A percentile compares a stretch with the other conserved stretches of the same genome.
Conservation (phyloP, 78 protist genomes). For the Dictyostelium firmibasis region DNA sequence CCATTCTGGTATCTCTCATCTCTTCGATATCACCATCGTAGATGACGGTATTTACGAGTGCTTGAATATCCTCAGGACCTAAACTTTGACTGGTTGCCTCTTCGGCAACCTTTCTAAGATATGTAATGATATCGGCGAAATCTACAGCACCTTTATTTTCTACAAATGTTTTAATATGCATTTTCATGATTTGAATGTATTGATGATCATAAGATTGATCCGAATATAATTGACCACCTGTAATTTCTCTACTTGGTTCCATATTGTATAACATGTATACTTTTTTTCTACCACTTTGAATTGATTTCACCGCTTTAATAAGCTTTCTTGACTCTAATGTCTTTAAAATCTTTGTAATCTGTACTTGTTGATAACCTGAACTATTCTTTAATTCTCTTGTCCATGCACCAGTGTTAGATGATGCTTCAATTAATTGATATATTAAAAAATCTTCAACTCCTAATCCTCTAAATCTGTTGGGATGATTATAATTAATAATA, state of each 20-base stretch:
- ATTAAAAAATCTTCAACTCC: slow-evolving; percentile 76
- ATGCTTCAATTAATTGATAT: slow-evolving; percentile 62
- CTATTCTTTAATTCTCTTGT: slow-evolving; percentile 62
- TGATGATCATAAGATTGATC: slow-evolving; percentile 69
- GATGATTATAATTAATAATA: neutral
- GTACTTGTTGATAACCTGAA: slow-evolving; percentile 70
- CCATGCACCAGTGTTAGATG: slow-evolving; percentile 70
- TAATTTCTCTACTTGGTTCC: slow-evolving; percentile 79
- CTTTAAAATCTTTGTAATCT: slow-evolving; percentile 76
- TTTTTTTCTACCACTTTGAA: slow-evolving; percentile 73
- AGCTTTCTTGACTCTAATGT: slow-evolving; percentile 74
- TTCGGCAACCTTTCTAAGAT: slow-evolving; percentile 40
- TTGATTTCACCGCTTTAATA: slow-evolving; percentile 79
- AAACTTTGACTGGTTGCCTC: slow-evolving; percentile 12
- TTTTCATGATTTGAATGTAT: slow-evolving; percentile 38
- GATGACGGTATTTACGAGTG: neutral
- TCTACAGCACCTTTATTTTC: slow-evolving; percentile 59
- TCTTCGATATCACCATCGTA: slow-evolving; percentile 75
- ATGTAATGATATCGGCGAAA: slow-evolving; percentile 18
- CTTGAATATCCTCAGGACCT: slow-evolving; percentile 3
- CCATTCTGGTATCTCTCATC: slow-evolving; percentile 46
- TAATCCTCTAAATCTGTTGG: slow-evolving; percentile 59
- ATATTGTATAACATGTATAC: slow-evolving; percentile 83
- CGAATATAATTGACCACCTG: slow-evolving; percentile 81
- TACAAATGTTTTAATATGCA: slow-evolving; percentile 6